These are phyloP conservation scores for Melastoma malabathricum DNA, from an alignment of 345 rosid genomes.

Conservation along the genomic window DNA sequence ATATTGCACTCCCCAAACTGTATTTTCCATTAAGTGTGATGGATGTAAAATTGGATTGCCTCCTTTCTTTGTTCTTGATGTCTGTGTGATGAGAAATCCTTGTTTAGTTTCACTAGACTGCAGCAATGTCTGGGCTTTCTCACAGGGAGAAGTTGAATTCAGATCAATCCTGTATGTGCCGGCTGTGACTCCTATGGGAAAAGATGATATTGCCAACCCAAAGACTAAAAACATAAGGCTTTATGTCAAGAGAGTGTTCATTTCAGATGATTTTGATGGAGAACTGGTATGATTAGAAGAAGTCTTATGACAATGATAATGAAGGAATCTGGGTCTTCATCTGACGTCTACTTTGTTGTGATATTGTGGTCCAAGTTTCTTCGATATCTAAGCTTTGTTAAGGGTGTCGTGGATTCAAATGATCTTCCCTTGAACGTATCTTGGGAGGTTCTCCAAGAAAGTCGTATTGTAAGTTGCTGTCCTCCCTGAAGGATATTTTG, in stretches of 20 bases:
- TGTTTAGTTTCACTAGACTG: too few species aligned
- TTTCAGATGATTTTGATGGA: constrained; percentile 97
- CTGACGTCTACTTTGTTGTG: constrained; percentile 1
- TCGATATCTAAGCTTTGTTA: constrained; percentile 80
- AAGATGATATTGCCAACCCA: constrained; percentile 77
- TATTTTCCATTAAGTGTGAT: too few species aligned
- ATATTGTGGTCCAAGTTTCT: constrained; percentile 48
- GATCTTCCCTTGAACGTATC: constrained; percentile 97
- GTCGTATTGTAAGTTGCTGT: constrained; percentile 56
- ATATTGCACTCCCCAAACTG: too few species aligned
- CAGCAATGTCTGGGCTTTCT: background rate
- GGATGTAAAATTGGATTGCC: too few species aligned
- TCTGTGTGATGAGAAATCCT: too few species aligned
- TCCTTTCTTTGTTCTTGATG: too few species aligned
- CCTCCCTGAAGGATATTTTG: background rate
- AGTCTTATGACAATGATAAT: background rate
- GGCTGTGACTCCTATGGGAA: constrained; percentile 54
- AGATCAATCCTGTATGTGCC: constrained; percentile 92
- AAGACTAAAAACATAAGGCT: constrained; percentile 96
- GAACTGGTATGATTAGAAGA: constrained; percentile 53
- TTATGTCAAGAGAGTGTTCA: constrained; percentile 85
- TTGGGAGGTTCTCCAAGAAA: constrained; percentile 97
- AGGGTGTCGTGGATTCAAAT: constrained; percentile 96
- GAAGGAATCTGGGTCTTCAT: background rate
- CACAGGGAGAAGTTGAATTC: constrained; percentile 95